Evolutionary conservation across 257 asterid genomes (phyloP).

Genomic region (Dorcoceras hygrometricum): DNA sequence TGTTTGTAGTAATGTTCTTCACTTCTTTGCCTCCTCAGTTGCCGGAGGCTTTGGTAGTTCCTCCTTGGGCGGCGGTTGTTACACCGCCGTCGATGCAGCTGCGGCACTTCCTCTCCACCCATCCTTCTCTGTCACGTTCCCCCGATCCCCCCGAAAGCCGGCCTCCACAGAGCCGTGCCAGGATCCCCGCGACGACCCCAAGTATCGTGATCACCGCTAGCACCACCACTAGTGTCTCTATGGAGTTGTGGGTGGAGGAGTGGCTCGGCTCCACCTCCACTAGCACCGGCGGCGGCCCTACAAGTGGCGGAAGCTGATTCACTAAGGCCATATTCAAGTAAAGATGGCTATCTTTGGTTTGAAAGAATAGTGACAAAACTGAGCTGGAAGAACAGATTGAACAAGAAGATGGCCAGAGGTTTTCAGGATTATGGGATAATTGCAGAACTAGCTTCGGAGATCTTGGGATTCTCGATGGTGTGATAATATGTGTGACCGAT

Average conservation of each 20-base stretch:
- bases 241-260: constrained; percentile 32
- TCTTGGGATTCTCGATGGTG: not conserved
- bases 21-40: constrained; percentile 25
- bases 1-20: not conserved
- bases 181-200: constrained; percentile 67
- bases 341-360: too few species aligned
- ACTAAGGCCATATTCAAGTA: constrained; percentile 19
- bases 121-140: constrained; percentile 75
- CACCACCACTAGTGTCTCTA: constrained; percentile 81
- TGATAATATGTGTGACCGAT: not conserved
- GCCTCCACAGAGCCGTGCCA: constrained; percentile 80
- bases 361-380: not conserved
- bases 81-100: constrained; percentile 74
- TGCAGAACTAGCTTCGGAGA: not conserved
- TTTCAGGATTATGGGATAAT: not conserved
- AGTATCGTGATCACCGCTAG: constrained; percentile 70
- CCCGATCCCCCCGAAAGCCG: constrained; percentile 63
- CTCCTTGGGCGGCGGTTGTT: constrained; percentile 32
- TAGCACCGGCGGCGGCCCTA: constrained; percentile 44
- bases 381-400: not conserved
- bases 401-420: not conserved
- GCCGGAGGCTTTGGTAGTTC: constrained; percentile 37
- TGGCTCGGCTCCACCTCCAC: constrained; percentile 34
- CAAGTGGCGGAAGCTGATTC: constrained; percentile 76
- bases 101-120: constrained; percentile 78